Conservation (phyloP, 495 filamentous ascomycete species). For the Xylaria acuta region DNA sequence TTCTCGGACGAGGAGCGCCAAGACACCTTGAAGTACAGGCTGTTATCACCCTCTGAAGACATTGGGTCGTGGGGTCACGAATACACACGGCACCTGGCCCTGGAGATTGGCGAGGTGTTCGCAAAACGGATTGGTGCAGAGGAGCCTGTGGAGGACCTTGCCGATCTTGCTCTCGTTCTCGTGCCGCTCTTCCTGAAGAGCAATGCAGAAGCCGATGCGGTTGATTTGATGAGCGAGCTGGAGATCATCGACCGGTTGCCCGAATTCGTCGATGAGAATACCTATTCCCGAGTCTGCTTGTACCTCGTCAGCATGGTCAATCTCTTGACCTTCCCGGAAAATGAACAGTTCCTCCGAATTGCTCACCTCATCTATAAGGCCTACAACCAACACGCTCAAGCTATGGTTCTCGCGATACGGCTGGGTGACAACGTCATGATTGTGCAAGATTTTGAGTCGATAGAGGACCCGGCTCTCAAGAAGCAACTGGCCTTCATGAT, state of each 20-base stretch:
- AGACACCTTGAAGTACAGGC: constrained; percentile 93
- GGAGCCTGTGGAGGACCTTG: constrained; percentile 71
- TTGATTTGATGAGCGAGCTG: constrained; percentile 93
- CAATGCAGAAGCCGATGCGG: constrained; percentile 97
- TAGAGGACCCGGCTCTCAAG: constrained; percentile 80
- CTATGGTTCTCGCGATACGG: constrained; percentile 91
- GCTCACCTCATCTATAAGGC: constrained; percentile 91
- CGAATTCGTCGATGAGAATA: constrained; percentile 89
- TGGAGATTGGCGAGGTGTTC: constrained; percentile 96
- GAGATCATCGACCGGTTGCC: constrained; percentile 96
- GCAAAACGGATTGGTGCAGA: constrained; percentile 69
- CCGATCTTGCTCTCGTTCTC: constrained; percentile 79
- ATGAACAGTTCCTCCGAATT: constrained; percentile 88
- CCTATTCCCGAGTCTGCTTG: constrained; percentile 88
- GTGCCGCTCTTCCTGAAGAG: constrained; percentile 96
- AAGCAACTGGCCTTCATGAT: constrained; percentile 95
- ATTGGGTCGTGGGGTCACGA: constrained; percentile 98
- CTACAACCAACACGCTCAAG: constrained; percentile 90
- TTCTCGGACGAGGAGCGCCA: constrained; percentile 95
- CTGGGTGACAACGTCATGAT: constrained; percentile 87
- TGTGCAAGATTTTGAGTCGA: constrained; percentile 75
- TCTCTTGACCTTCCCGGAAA: constrained; percentile 94
- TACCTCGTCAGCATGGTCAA: constrained; percentile 99
- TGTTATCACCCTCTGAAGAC: constrained; percentile 87
- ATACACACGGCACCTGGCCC: constrained; percentile 92